A percentile compares a stretch with the other conserved stretches of the same genome.
These are phyloP conservation scores for Scheffersomyces titani DNA, from an alignment of 1,139 yeast species.

Conservation along the genomic window DNA sequence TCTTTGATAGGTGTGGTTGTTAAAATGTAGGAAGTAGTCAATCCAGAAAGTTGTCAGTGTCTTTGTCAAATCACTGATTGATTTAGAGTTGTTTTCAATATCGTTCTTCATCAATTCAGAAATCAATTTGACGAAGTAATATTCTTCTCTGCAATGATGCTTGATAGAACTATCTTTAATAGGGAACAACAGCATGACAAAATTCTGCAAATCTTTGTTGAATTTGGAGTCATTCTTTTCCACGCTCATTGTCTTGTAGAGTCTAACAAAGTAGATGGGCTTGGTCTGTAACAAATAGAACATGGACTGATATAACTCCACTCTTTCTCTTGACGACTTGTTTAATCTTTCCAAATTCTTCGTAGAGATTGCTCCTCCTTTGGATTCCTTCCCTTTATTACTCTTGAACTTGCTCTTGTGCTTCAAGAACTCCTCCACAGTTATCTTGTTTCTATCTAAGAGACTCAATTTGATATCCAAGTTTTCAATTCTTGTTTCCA, in stretches of 20 bases:
- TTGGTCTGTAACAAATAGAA: slow-evolving; percentile 86
- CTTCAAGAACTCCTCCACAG: slow-evolving; percentile 70
- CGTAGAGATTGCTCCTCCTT: slow-evolving; percentile 14
- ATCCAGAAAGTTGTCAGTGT: slow-evolving; percentile 45
- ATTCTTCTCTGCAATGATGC: slow-evolving; percentile 68
- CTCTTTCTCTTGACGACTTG: slow-evolving; percentile 40
- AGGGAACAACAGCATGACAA: slow-evolving; percentile 53
- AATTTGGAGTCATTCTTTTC: slow-evolving; percentile 20
- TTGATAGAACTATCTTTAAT: slow-evolving; percentile 30
- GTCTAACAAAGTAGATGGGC: slow-evolving; percentile 67
- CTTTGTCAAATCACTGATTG: slow-evolving; percentile 38
- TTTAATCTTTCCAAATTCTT: slow-evolving; percentile 34
- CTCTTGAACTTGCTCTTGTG: slow-evolving; percentile 47
- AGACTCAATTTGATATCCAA: slow-evolving; percentile 80
- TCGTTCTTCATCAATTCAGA: slow-evolving; percentile 53
- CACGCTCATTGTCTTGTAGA: slow-evolving; percentile 28
- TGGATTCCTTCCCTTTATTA: slow-evolving; percentile 14
- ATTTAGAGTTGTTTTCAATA: slow-evolving; percentile 25
- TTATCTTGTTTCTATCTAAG: slow-evolving; percentile 74
- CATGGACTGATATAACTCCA: slow-evolving; percentile 72
- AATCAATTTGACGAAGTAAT: slow-evolving; percentile 63
- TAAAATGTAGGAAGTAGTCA: slow-evolving; percentile 54
- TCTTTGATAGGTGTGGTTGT: slow-evolving; percentile 61
- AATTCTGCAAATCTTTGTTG: slow-evolving; percentile 41
- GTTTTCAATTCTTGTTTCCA: slow-evolving; percentile 75